Conservation (phyloP, 2,329 filamentous ascomycete species). For the Fusarium penzigii region DNA sequence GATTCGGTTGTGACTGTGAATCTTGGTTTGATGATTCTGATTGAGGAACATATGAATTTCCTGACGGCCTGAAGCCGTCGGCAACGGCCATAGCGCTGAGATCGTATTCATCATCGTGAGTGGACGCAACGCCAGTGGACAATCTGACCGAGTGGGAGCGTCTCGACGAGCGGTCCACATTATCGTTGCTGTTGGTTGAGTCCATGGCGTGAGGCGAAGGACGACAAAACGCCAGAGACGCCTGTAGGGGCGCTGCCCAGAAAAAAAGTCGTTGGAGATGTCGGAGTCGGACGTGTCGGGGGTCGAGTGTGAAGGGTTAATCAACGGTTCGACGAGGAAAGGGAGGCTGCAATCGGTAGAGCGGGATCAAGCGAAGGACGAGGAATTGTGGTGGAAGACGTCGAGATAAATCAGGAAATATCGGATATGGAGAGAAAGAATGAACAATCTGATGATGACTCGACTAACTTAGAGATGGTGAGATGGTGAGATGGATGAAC, state of each 20-base stretch:
- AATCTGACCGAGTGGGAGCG: conserved; percentile 44
- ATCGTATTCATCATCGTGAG: conserved; percentile 49
- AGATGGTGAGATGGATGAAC: conserved; percentile 16
- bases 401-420: conserved; percentile 5
- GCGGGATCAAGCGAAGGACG: conserved; percentile 2
- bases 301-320: conserved; percentile 7
- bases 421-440: background rate
- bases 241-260: conserved; percentile 28
- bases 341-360: conserved; percentile 7
- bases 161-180: conserved; percentile 43
- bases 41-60: conserved; percentile 12
- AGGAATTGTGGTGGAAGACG: background rate
- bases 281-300: conserved; percentile 13
- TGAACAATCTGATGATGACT: conserved; percentile 9
- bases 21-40: conserved; percentile 4
- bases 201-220: conserved; percentile 40
- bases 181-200: conserved; percentile 39
- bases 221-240: conserved; percentile 27
- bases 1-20: conserved; percentile 18
- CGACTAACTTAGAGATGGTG: conserved; percentile 9
- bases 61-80: conserved; percentile 52
- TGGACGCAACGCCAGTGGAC: conserved; percentile 31
- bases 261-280: conserved; percentile 14
- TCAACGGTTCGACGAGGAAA: conserved; percentile 10
- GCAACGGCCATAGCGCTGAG: conserved; percentile 52